phyloP scores from a whole-genome alignment of 2,329 filamentous ascomycete genomes.

The Hymenoscyphus salicellus region DNA sequence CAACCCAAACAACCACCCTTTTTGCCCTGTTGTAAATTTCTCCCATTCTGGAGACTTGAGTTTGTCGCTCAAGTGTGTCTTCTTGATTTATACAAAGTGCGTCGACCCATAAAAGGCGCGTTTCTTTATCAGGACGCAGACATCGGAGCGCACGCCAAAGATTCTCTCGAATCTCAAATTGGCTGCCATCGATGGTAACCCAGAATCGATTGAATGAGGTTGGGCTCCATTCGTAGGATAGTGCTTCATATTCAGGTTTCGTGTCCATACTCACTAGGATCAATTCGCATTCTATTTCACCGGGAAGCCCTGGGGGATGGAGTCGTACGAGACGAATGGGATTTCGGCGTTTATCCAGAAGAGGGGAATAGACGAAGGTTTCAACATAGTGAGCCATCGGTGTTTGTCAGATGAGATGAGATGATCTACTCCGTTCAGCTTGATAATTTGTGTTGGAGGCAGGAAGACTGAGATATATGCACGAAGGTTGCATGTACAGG shows the following conservation, averaged over 20 bases:
- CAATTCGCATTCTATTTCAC: not conserved
- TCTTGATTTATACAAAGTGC: conserved; percentile 26
- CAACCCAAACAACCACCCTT: not conserved
- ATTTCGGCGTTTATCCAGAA: not conserved
- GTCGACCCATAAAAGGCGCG: conserved; percentile 16
- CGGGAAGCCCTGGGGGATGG: not conserved
- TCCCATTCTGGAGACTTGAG: conserved; percentile 25
- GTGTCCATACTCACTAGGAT: not conserved
- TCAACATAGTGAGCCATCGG: too few relatives aligned
- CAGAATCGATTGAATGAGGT: not conserved
- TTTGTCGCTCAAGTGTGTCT: conserved; percentile 15
- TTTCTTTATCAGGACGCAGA: conserved; percentile 3
- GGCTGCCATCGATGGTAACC: not conserved
- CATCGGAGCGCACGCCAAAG: conserved; percentile 10
- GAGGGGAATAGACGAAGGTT: not conserved
- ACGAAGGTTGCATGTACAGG: too few relatives aligned
- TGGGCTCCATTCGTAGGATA: conserved; percentile 4
- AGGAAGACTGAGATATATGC: too few relatives aligned
- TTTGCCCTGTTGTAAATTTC: conserved; percentile 14
- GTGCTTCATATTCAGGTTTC: not conserved
- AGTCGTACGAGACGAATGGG: not conserved
- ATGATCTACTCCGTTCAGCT: too few relatives aligned
- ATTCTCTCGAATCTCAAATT: conserved; percentile 11
- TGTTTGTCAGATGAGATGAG: too few relatives aligned
- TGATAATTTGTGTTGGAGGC: too few relatives aligned